phyloP scores from a whole-genome alignment of 1,139 yeast genomes.

The Pichiaceae sp. region DNA sequence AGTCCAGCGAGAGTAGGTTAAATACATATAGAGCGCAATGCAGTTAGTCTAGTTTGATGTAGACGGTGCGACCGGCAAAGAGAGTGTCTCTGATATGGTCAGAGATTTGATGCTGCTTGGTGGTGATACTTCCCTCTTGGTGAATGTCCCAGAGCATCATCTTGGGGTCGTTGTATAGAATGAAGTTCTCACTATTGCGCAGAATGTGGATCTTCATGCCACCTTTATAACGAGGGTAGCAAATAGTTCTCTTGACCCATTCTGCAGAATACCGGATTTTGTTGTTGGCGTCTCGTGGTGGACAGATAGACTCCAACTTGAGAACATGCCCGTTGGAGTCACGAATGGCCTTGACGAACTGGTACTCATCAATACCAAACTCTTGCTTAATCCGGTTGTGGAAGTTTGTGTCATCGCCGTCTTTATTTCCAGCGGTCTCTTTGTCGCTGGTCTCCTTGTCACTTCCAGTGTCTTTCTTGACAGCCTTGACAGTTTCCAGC shows the following conservation, averaged over 20 bases:
- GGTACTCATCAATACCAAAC: constrained; percentile 16
- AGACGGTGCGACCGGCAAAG: constrained; percentile 12
- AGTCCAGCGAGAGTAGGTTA: background rate
- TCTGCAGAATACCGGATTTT: constrained; percentile 18
- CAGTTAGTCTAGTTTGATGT: constrained; percentile 7
- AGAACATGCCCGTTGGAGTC: constrained; percentile 29
- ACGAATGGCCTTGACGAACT: constrained; percentile 31
- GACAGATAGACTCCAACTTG: constrained; percentile 28
- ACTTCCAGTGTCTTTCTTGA: background rate
- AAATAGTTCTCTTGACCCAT: constrained; percentile 31
- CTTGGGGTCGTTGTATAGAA: constrained; percentile 16
- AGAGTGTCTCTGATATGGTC: constrained; percentile 8
- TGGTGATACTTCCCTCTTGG: constrained; percentile 7
- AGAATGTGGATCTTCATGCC: constrained; percentile 34
- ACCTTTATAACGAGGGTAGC: constrained; percentile 37
- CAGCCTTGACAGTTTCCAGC: background rate
- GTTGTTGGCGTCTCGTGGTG: constrained; percentile 10
- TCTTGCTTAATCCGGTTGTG: constrained; percentile 11
- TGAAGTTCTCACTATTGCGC: constrained; percentile 8
- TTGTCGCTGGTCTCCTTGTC: background rate
- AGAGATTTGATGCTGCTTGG: constrained; percentile 2
- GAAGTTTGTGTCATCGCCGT: constrained; percentile 7
- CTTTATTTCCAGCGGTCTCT: background rate
- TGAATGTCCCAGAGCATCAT: constrained; percentile 20
- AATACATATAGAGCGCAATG: background rate